Evolutionary conservation across 2,329 filamentous ascomycete genomes (phyloP).

Genomic region (Penicillium sp.): DNA sequence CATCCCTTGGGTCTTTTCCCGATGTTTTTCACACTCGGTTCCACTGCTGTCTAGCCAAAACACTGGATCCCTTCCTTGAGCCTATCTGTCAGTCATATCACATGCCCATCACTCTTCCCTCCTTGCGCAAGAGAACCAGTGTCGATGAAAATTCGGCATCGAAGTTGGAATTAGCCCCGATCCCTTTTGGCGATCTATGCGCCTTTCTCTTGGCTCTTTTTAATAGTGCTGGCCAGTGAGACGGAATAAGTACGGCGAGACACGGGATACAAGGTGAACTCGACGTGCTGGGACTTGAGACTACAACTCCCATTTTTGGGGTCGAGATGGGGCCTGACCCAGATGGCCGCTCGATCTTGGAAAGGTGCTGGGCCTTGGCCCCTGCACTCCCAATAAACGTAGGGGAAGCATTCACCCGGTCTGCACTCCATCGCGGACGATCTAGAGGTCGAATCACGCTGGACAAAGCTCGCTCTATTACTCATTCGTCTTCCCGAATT

Average conservation of each 20-base stretch:
- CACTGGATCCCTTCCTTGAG: too few relatives aligned
- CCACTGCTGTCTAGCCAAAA: background rate
- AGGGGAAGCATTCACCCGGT: constrained; percentile 16
- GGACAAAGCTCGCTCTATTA: constrained; percentile 21
- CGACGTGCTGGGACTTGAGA: background rate
- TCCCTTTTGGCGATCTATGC: background rate
- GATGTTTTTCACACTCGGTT: background rate
- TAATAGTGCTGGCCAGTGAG: background rate
- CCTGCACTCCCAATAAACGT: constrained; percentile 12
- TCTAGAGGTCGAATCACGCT: constrained; percentile 24
- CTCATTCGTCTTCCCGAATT: constrained; percentile 15
- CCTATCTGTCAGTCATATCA: too few relatives aligned
- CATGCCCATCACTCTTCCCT: background rate
- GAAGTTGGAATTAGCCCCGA: background rate
- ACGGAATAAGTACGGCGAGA: too few relatives aligned
- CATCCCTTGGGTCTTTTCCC: background rate
- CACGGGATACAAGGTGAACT: too few relatives aligned
- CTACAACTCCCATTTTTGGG: background rate
- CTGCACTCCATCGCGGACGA: constrained; percentile 17
- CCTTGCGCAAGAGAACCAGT: too few relatives aligned
- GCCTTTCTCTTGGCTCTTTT: background rate
- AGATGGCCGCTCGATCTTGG: background rate
- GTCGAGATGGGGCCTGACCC: background rate
- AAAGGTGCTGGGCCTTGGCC: background rate
- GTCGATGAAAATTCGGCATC: background rate